Evolutionary conservation across 352 stramenopile species (phyloP).

Genomic region (Discostella stelligera): DNA sequence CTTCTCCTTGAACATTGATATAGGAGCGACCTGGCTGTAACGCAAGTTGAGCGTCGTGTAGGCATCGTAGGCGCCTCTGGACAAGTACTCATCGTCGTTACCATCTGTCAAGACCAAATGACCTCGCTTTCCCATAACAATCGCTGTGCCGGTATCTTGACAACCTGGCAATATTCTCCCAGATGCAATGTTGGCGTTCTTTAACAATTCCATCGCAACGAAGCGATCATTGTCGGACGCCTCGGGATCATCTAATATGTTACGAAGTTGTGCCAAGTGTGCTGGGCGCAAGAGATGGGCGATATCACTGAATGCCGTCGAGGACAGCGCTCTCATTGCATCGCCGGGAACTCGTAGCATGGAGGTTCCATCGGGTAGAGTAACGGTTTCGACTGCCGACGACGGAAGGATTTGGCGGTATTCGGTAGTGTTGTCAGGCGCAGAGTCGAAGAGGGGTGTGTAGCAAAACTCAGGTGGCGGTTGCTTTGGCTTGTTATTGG

Average conservation of each 20-base stretch:
- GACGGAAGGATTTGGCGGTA: constrained; percentile 61
- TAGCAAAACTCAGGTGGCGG: constrained; percentile 58
- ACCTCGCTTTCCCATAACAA: constrained; percentile 87
- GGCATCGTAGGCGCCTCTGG: constrained; percentile 85
- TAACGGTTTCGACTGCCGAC: constrained; percentile 50
- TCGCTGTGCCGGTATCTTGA: constrained; percentile 89
- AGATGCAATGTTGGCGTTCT: constrained; percentile 89
- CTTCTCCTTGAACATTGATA: constrained; percentile 89
- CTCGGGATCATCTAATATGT: constrained; percentile 88
- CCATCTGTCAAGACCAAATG: constrained; percentile 87
- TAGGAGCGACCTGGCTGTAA: constrained; percentile 87
- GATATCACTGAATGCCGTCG: constrained; percentile 86
- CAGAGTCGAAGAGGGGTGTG: constrained; percentile 65
- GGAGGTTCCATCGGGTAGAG: constrained; percentile 52
- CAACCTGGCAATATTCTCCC: constrained; percentile 84
- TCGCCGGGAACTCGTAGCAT: constrained; percentile 60
- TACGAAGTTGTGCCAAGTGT: constrained; percentile 85
- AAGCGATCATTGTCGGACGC: constrained; percentile 89
- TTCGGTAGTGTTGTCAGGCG: constrained; percentile 42
- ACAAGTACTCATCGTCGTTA: constrained; percentile 85
- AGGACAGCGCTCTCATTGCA: constrained; percentile 75
- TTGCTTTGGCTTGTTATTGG: constrained; percentile 31
- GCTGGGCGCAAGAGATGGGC: constrained; percentile 85
- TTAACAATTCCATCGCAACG: constrained; percentile 87
- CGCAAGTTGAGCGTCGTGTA: constrained; percentile 86